Evolutionary conservation across 371 early-diverging fungal species (phyloP), one percentile per base, ranked within the genome.

Genomic region (Mortierella polycephala): DNA sequence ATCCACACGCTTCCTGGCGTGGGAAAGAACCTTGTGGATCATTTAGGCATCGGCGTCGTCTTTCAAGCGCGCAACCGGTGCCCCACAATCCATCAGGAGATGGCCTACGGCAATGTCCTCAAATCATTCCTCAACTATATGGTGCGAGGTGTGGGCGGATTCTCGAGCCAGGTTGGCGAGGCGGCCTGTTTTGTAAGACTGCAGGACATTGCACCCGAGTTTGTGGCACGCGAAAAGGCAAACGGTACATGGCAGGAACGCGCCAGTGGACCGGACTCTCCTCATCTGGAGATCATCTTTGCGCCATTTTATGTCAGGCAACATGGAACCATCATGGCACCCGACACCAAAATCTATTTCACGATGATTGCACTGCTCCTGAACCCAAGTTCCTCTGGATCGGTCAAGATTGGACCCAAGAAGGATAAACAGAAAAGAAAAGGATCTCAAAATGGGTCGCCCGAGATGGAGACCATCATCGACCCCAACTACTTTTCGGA

Each of bases 11-110:
- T 77, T n/a, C 64, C 82, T 21, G 84, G 84, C 37, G 82, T 84
- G 5, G 84, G 84, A 1, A 58, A 58, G 41, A 81, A 84, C 57
- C 64, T 84, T 18, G 72, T 61, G 55, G 83, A 84, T 54, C 84
- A 84, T 51, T 56, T 76, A 9, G 71, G 71, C 5, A 2, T 77
- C 7, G 60, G 57, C 0, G 51, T 68, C 46, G 62, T 57, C 9
- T 76, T 71, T 47, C 50, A 53, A 18, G 64, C 74, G 20, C 59
- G 74, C 9, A 56, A 67, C 39, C 64, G 74, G 39, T 47, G 52
- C 18, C 45, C 64, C 1, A 57, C 62, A 11, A 52, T 45, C 1
- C 75, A 69, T 10, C 37, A 41, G 18, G 61, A 60, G 5, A 37
- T 65, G 5, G 18, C 40, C 21, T 49, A 30, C 21, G 20, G 53